Percentiles rank a stretch among this genome's conserved stretches.
Evolutionary conservation across 2,329 filamentous ascomycete species (phyloP).

Genomic region (Fusarium citri): DNA sequence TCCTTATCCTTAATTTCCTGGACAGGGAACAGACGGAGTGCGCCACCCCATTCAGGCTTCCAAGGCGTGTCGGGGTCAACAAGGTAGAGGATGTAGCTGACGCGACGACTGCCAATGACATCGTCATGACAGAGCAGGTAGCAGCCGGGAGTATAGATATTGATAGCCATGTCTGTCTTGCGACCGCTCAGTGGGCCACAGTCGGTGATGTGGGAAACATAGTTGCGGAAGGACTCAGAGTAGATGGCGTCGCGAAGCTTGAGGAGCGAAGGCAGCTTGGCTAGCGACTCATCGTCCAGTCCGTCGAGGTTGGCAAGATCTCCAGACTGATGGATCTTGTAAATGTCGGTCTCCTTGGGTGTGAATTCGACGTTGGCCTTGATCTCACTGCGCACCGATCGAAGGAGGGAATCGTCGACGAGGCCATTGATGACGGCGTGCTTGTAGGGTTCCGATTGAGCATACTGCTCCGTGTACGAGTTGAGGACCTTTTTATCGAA

Average conservation of each 20-base stretch:
- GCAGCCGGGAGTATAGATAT: constrained; percentile 96
- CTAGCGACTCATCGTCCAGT: constrained; percentile 85
- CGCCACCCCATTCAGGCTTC: constrained; percentile 93
- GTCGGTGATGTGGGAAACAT: constrained; percentile 85
- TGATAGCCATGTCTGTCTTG: constrained; percentile 99
- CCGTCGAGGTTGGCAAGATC: constrained; percentile 97
- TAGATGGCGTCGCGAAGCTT: constrained; percentile 94
- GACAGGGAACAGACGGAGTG: constrained; percentile 85
- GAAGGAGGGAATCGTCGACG: constrained; percentile 84
- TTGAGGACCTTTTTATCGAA: constrained; percentile 70
- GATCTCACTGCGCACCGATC: constrained; percentile 88
- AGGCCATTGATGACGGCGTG: constrained; percentile 89
- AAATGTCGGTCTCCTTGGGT: constrained; percentile 98
- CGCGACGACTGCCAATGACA: constrained; percentile 94
- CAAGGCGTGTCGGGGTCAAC: constrained; percentile 92
- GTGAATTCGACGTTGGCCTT: constrained; percentile 93
- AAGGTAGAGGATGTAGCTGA: constrained; percentile 97
- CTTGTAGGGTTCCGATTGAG: constrained; percentile 79
- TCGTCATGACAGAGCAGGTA: constrained; percentile 98
- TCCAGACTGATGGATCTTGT: constrained; percentile 99
- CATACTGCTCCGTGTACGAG: constrained; percentile 71
- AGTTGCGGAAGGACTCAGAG: constrained; percentile 88
- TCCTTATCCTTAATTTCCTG: constrained; percentile 69
- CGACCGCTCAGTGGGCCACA: constrained; percentile 88
- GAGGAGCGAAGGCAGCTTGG: constrained; percentile 89